phyloP scores from a whole-genome alignment of 352 stramenopile species.

The Phytopythium aichiense region DNA sequence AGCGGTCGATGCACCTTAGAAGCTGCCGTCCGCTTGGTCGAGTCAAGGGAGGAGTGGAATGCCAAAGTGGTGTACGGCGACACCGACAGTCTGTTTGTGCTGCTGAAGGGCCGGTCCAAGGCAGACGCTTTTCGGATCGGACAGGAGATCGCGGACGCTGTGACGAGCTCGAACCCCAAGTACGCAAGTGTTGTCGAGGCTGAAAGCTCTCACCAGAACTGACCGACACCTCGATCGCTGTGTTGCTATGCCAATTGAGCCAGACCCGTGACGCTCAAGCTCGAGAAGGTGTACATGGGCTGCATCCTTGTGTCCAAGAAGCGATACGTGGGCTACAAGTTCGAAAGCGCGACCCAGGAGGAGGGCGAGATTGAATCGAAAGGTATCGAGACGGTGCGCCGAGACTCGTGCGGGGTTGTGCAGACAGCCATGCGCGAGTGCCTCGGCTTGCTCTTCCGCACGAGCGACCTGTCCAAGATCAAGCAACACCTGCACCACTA shows the following conservation, averaged over 20 bases:
- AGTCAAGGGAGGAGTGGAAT: constrained; percentile 75
- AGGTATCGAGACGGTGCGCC: constrained; percentile 91
- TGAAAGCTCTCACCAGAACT: not conserved
- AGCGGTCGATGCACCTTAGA: constrained; percentile 90
- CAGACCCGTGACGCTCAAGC: constrained; percentile 76
- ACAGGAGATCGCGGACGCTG: constrained; percentile 84
- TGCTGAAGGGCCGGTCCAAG: constrained; percentile 92
- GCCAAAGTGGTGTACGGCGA: constrained; percentile 96
- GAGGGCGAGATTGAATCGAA: constrained; percentile 83
- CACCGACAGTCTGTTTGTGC: constrained; percentile 99
- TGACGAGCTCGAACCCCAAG: constrained; percentile 86
- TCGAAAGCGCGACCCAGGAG: constrained; percentile 53
- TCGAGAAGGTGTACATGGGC: constrained; percentile 92
- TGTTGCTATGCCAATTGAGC: not conserved
- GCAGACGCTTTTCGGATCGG: constrained; percentile 93
- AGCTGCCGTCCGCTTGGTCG: constrained; percentile 91
- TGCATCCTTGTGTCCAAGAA: constrained; percentile 95
- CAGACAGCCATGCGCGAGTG: constrained; percentile 62
- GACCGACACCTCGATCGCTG: not conserved
- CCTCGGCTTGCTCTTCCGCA: constrained; percentile 63
- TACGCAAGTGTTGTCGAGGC: constrained; percentile 11
- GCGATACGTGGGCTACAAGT: constrained; percentile 90
- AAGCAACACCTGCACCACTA: constrained; percentile 60
- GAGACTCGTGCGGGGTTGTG: constrained; percentile 91
- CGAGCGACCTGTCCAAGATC: constrained; percentile 64